Conservation (phyloP, 805 yeast species). For the Grigorovia transvaalensis region DNA sequence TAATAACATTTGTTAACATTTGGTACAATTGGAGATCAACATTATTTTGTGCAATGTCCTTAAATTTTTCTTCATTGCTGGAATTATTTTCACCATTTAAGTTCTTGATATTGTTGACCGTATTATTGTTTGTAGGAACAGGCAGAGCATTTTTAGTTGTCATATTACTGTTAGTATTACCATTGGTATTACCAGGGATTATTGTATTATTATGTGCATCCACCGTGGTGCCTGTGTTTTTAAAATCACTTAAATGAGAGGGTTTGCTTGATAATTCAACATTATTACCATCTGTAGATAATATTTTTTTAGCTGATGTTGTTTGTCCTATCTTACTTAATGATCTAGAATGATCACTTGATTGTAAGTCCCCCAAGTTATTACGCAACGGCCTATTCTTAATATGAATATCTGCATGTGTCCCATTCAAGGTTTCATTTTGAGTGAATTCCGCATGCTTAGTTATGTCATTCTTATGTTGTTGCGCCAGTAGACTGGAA, state of each 20-base stretch:
- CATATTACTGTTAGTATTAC: too few relatives aligned
- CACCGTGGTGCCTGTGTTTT: neutral
- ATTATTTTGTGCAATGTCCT: slow-evolving; percentile 31
- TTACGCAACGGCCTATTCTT: slow-evolving; percentile 3
- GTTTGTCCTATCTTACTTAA: neutral
- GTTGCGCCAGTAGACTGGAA: slow-evolving; percentile 1
- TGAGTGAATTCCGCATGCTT: neutral
- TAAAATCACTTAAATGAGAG: neutral
- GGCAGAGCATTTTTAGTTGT: too few relatives aligned
- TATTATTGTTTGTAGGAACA: too few relatives aligned
- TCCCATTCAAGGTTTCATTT: neutral
- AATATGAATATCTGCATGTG: neutral
- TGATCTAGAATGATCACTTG: neutral
- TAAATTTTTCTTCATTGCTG: neutral
- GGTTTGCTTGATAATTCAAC: neutral
- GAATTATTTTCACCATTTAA: neutral
- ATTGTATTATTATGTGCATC: neutral
- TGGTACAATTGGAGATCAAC: slow-evolving; percentile 60
- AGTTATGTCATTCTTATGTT: neutral
- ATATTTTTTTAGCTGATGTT: neutral
- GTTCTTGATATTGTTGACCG: too few relatives aligned
- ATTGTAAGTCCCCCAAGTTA: neutral
- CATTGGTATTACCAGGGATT: too few relatives aligned
- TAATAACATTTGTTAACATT: slow-evolving; percentile 50
- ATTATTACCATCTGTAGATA: neutral